Evolutionary conservation across 2,329 filamentous ascomycete species (phyloP).

Genomic region (Curvularia eragrostidis): DNA sequence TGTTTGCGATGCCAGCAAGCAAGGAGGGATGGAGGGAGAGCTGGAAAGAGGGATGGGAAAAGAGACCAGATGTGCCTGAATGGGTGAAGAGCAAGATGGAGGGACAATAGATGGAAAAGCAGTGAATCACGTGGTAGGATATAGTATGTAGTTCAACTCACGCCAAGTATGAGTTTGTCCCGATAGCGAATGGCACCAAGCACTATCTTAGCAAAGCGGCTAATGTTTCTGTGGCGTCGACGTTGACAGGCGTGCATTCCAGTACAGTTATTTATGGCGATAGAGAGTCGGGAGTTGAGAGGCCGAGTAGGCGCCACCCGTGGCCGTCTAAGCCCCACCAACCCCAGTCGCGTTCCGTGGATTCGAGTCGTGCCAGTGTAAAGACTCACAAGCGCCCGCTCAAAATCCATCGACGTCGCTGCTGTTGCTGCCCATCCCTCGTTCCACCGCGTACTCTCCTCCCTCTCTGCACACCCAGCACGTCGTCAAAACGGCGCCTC

Average conservation of each 20-base stretch:
- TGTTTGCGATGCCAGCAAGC: constrained; percentile 72
- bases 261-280: not conserved
- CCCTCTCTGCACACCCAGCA: not conserved
- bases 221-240: not conserved
- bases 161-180: not conserved
- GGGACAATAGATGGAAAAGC: constrained; percentile 22
- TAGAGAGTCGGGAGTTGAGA: constrained; percentile 2
- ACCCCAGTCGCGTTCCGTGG: constrained; percentile 13
- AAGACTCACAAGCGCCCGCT: constrained; percentile 19
- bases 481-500: constrained; percentile 21
- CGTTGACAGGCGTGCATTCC: not conserved
- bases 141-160: no score
- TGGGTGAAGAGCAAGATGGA: constrained; percentile 66
- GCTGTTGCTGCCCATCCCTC: constrained; percentile 7
- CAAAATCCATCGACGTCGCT: constrained; percentile 10
- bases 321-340: constrained; percentile 15
- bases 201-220: not conserved
- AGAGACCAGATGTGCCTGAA: constrained; percentile 62
- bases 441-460: not conserved
- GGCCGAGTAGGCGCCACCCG: constrained; percentile 17
- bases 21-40: constrained; percentile 56
- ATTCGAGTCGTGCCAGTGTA: constrained; percentile 15
- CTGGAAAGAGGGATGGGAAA: constrained; percentile 62
- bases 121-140: not conserved
- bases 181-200: not conserved